Evolutionary conservation across 75 land plant genomes (phyloP).

Genomic region (Sequoiadendron giganteum): DNA sequence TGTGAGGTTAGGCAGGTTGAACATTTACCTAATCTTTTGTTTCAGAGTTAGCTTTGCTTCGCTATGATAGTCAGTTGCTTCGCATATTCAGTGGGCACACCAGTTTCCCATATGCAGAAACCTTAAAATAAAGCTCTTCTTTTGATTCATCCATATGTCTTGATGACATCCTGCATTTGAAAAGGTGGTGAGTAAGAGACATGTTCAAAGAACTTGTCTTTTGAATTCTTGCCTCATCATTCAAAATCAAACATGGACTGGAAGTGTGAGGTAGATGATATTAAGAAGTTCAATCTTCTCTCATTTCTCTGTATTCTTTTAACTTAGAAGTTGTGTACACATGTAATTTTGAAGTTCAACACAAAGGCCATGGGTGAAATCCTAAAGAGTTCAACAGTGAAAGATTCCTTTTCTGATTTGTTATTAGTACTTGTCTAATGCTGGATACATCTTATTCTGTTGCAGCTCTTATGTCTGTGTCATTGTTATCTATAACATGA

Average conservation of each 20-base stretch:
- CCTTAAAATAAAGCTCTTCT: too few relatives aligned
- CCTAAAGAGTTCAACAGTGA: background rate
- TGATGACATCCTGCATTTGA: background rate
- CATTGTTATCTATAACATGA: background rate
- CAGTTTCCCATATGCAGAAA: too few relatives aligned
- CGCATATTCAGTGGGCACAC: background rate
- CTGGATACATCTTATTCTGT: background rate
- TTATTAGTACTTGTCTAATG: background rate
- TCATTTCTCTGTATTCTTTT: background rate
- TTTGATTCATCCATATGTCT: background rate
- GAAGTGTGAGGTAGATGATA: background rate
- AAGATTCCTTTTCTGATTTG: background rate
- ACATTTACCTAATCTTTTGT: background rate
- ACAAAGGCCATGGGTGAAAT: background rate
- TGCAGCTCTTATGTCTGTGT: background rate
- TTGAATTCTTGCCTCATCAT: background rate
- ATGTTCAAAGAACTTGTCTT: background rate
- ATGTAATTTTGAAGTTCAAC: background rate
- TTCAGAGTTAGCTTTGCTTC: background rate
- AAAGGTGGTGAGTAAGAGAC: too few relatives aligned
- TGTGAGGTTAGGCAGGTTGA: background rate
- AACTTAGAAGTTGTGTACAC: background rate
- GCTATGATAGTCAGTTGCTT: background rate
- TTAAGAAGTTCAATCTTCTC: too few relatives aligned
- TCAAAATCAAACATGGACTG: background rate